Base-by-base conservation (phyloP, 768 basidiomycete species). In the Amanita jacksonii region DNA sequence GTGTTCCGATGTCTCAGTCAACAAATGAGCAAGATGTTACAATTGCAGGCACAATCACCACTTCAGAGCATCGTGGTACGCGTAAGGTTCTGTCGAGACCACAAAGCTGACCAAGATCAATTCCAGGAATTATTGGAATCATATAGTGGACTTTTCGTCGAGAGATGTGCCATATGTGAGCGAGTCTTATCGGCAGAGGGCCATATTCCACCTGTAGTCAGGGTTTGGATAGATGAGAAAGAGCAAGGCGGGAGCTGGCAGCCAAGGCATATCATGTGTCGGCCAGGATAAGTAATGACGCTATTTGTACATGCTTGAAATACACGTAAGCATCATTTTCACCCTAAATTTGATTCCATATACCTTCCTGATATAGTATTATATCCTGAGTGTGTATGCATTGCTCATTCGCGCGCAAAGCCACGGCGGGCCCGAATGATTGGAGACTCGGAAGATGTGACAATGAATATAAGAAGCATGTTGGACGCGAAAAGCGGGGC, bases 141-240 rank as follows among this genome's bases (percentile, higher is more conserved):
- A 0, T 88, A 87, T 55, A 64, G 66, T 24, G 70, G 67, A 5
- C 59, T 88, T 18, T 87, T 87, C 51, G 63, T 76, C 39, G 70
- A 76, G 24, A 70, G 64, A 3, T 89, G 85, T 51, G 59, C 60
- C 18, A 61, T 57, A 23, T 89, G 85, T 53, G 63, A 72, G 38
- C 76, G 84, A 13, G 78, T 87, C 20, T 61, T 86, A 16, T 80
- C 81, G 0, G 64, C 67, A 2, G 83, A 87, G 51, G 79, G 78
- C 0, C 81, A 86, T 55, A 66, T 82, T 6, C 85, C 85, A 1
- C 78, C 83, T 0, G 80, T 85, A 3, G 79, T 76, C 23, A 71
- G 82, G 34, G 53, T 73, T 20, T 81, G 74, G 74, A 62, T 58
- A 18, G 62, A 48, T 19, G 57, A 54, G 32, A 52, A 58, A 52